Evolutionary conservation across 805 yeast genomes (phyloP), one percentile per base, ranked within the genome.

Genomic region (Scheffersomyces coipomensis): DNA sequence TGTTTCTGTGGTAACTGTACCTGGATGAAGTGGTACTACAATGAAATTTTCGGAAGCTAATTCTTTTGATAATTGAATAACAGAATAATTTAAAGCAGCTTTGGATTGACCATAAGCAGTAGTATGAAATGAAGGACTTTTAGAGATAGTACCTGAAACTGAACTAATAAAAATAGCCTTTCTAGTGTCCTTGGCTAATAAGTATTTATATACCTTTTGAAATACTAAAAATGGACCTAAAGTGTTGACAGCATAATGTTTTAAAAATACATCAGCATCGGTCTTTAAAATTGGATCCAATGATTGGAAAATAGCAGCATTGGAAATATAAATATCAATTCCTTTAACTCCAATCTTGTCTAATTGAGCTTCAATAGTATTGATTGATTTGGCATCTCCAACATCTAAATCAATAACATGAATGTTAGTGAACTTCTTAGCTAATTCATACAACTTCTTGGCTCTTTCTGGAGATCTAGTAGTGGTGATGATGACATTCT

Each of bases 401-500:
- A 46, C 38, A 40, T 45, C 49, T 24, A 50, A 45, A 24, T 40
- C 30, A 6, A 51, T 37, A 17, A 46, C 26, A 7, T 42, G 24
- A 13, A 57, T 43, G 30, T 24, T 24, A 11, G n/a, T 24, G 27
- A 60, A 11, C 6, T 33, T 29, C 4, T 5, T 13, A 9, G 43
- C 37, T 22, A 47, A 42, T 2, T 17, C 31, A 11, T 23, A 17
- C 33, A 51, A 37, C 11, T 35, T 46, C 48, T 44, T 40, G 51
- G 62, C 29, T 53, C 56, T 32, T 48, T 52, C 44, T 49, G 53
- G 38, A 47, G 58, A 23, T 67, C 73, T 31, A 53, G 62, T 45
- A 52, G 75, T 45, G 71, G 70, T 50, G 61, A 71, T 32, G 63
- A 73, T 51, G 55, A 66, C 34, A 53, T 53, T 34, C 51, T 48